Evolutionary conservation across 2,329 filamentous ascomycete genomes (phyloP), one percentile per base, ranked within the genome.

Genomic region (Knoxdaviesia proteae): DNA sequence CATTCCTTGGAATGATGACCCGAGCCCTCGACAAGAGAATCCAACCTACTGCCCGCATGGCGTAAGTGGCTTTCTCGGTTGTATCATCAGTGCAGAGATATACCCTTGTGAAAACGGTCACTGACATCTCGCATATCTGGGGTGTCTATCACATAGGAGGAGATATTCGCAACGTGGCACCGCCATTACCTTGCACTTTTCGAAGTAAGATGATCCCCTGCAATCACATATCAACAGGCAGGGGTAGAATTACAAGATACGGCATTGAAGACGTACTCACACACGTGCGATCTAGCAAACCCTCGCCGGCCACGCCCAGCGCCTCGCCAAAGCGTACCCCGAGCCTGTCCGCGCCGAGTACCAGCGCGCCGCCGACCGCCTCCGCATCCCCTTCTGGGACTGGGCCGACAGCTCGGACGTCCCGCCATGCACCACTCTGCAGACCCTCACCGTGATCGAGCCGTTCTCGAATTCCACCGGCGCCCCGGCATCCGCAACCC

Each of bases 321-420:
- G 50, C 4, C 62, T 73, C 20, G 69, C 69, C 11, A 50, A 49
- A 8, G 51, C 56, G 34, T 72, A 71, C 48, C 58, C 56, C 9
- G 48, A 44, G 45, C 50, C 33, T 46, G 58, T 48, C 47, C 56
- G 48, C 45, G 49, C 37, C 44, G 48, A 45, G 29, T 72, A 72
- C 48, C 48, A 53, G 29, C 49, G 57, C 3, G 67, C 68, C 2
- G 68, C 67, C 3, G 56, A 65, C 36, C 54, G 49, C 0, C 58
- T 72, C 31, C 61, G 68, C 33, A 52, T 62, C 8, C 67, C 69
- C 2, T 71, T 59, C 53, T 73, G 69, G 69, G 69, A 73, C 53
- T 74, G 68, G 69, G 67, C 60, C 2, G 45, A 48, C 3, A 51
- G 63, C 34, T 47, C 58, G 4, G 46, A 48, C n/a, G 57, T 74